Evolutionary conservation across 192 early-diverging fungal genomes (phyloP).

Genomic region (Piromyces finnis): DNA sequence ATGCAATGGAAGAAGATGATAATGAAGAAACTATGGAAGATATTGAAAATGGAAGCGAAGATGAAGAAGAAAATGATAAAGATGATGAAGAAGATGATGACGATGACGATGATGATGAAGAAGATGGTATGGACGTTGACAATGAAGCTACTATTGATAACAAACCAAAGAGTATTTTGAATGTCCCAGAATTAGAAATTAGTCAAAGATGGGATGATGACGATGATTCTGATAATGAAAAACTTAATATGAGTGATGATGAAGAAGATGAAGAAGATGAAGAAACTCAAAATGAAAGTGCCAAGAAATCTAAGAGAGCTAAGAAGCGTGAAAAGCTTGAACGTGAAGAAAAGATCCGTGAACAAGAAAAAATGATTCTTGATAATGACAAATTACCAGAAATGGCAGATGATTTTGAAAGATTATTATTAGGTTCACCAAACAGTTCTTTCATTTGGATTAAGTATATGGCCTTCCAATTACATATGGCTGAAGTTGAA

Average conservation of each 20-base stretch:
- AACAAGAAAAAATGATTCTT: conserved; percentile 16
- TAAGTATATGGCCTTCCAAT: conserved; percentile 98
- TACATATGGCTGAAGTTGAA: conserved; percentile 77
- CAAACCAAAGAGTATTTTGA: not conserved
- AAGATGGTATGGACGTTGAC: not conserved
- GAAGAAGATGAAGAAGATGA: conserved; percentile 8
- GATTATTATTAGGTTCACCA: conserved; percentile 80
- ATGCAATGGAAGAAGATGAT: conserved; percentile 18
- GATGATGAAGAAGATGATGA: conserved; percentile 13
- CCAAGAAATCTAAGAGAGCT: not conserved
- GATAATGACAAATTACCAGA: conserved; percentile 36
- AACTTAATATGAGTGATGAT: not conserved
- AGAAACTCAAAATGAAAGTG: conserved; percentile 5
- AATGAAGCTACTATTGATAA: not conserved
- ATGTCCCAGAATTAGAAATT: not conserved
- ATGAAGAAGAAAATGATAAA: conserved; percentile 15
- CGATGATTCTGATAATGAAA: conserved; percentile 1
- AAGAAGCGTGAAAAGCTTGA: not conserved
- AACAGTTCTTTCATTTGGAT: conserved; percentile 97
- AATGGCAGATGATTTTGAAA: conserved; percentile 72
- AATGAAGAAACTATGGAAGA: conserved; percentile 10
- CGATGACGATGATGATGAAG: conserved; percentile 10
- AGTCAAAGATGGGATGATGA: not conserved
- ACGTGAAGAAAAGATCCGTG: conserved; percentile 4
- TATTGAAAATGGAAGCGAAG: conserved; percentile 6